Evolutionary conservation across 2,329 filamentous ascomycete species (phyloP).

Genomic region (Colletotrichum sp.): DNA sequence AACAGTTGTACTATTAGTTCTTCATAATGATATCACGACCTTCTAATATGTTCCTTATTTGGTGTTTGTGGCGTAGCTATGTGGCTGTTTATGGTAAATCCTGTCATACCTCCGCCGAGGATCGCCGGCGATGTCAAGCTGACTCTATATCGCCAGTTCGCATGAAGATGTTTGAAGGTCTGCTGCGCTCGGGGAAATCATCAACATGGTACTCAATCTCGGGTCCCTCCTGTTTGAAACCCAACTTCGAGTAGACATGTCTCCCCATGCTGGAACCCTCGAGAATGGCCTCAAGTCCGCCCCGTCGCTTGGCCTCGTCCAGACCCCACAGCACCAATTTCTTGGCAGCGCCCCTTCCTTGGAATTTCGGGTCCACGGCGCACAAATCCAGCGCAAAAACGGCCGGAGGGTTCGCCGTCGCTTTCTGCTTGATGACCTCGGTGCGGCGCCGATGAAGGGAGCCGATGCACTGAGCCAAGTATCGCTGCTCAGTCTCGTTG

Average conservation of each 20-base stretch:
- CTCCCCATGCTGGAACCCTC: slow-evolving; percentile 57
- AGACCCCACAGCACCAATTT: slow-evolving; percentile 53
- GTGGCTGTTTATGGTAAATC: neutral
- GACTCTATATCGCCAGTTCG: slow-evolving; percentile 34
- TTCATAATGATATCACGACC: neutral
- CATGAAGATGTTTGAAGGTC: slow-evolving; percentile 54
- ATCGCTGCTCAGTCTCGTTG: slow-evolving; percentile 50
- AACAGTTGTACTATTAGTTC: neutral
- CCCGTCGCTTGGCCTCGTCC: slow-evolving; percentile 43
- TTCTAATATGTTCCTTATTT: neutral
- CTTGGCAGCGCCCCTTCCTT: slow-evolving; percentile 52
- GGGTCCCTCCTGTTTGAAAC: slow-evolving; percentile 44
- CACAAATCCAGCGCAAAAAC: slow-evolving; percentile 57
- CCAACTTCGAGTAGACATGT: slow-evolving; percentile 48
- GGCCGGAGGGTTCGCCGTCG: slow-evolving; percentile 46
- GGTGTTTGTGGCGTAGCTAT: neutral
- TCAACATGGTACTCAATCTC: slow-evolving; percentile 52
- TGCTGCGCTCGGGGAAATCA: slow-evolving; percentile 39
- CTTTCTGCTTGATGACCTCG: slow-evolving; percentile 45
- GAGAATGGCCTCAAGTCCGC: slow-evolving; percentile 45
- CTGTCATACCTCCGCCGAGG: neutral
- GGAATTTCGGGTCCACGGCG: slow-evolving; percentile 57
- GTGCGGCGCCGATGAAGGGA: slow-evolving; percentile 50
- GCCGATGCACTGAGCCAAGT: slow-evolving; percentile 45
- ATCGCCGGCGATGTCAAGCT: neutral